These are phyloP conservation scores for Sporothrix protearum DNA, from an alignment of 2,329 filamentous ascomycete genomes.

Conservation along the genomic window DNA sequence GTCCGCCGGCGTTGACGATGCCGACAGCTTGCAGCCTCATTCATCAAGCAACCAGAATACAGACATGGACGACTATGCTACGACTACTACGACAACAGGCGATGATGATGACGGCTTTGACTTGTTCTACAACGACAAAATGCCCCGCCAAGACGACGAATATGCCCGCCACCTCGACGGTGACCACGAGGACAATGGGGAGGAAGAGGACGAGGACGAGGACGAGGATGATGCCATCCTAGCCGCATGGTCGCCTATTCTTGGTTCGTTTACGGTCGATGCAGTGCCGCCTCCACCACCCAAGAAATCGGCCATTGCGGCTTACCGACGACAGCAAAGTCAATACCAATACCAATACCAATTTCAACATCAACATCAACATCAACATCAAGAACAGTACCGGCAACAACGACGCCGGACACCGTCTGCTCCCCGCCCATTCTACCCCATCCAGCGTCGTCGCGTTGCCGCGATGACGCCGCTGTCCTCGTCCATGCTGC, in stretches of 20 bases:
- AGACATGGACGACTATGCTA: background rate
- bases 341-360: background rate
- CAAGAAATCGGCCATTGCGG: background rate
- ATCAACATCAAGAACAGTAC: background rate
- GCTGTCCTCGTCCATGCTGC: slow-evolving; percentile 26
- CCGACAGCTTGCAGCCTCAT: slow-evolving; percentile 11
- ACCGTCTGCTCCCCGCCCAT: background rate
- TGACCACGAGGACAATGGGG: background rate
- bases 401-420: background rate
- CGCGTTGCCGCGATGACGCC: slow-evolving; percentile 27
- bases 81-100: background rate
- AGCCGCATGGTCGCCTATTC: slow-evolving; percentile 19
- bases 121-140: background rate
- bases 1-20: background rate
- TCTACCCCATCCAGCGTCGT: background rate
- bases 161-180: background rate
- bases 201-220: slow-evolving; percentile 19
- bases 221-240: slow-evolving; percentile 20
- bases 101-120: background rate
- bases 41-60: slow-evolving; percentile 17
- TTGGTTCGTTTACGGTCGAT: slow-evolving; percentile 15
- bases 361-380: too few species aligned
- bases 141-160: background rate
- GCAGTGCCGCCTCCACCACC: background rate
- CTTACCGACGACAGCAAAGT: background rate